Base-by-base conservation (phyloP, 1,139 yeast genomes). In the Geotrichum restrictum region DNA sequence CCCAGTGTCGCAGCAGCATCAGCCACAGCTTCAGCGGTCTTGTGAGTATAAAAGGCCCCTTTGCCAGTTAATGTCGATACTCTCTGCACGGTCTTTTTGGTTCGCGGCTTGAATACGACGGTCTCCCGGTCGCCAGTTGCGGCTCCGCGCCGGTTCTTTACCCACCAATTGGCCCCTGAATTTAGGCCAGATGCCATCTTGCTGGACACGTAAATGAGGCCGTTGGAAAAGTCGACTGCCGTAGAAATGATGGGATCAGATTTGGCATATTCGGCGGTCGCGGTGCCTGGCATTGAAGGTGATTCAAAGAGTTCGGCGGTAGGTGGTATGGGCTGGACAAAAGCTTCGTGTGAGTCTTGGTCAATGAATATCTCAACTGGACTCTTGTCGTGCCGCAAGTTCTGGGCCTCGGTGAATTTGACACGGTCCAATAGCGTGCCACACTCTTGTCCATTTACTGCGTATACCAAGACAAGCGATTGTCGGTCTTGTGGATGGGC, bases 91-190 rank as follows among this genome's bases (percentile, higher is more conserved):
- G 34, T 38, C 29, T 7, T 31, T 29, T 53, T 53, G n/a, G 56
- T 53, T 2, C 33, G 18, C 11, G 42, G 49, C 11, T 29, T 50
- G 34, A 53, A 49, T 37, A 41, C 53, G 2, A 49, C 19, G 2
- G 53, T 51, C 40, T 45, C 45, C 19, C n/a, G n/a, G n/a, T n/a
- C n/a, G n/a, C 45, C 48, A 24, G 5, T 24, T 13, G 34, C 51
- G 3, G 49, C 40, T 1, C 44, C 47, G 11, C 53, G 52, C 22
- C 51, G 45, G 22, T 32, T 36, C 7, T 38, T 38, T 18, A 40
- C 51, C 52, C 52, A 53, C 56, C 56, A 53, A 32, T 18, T 22
- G 19, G 56, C 56, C 14, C 53, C 47, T 8, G 36, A 39, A 10
- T 38, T 41, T 19, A 53, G 22, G 13, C 56, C 56, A 1, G 42